Conservation (phyloP, 208 protist species). For the Acanthamoeba triangularis region DNA sequence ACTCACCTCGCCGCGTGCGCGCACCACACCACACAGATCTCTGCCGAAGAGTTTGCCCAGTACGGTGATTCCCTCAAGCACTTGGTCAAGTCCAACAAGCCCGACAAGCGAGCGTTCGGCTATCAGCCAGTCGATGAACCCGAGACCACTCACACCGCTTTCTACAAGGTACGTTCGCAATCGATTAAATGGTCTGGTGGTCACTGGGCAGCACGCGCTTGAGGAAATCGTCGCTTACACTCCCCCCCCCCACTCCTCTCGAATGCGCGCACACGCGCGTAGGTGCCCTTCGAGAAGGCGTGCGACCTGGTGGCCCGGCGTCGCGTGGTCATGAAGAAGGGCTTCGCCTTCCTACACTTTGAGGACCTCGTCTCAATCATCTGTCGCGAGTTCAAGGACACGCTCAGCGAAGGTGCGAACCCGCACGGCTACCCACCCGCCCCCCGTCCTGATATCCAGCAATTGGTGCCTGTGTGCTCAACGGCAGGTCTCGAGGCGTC, state of each 20-base stretch:
- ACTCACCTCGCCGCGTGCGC: not conserved
- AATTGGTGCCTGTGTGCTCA: not conserved
- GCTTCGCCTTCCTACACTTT: conserved; percentile 58
- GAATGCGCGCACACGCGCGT: not conserved
- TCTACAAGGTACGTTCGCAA: conserved; percentile 57
- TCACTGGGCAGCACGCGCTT: too few relatives aligned
- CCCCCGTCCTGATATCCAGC: not conserved
- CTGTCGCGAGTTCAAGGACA: conserved; percentile 33
- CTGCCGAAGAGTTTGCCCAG: conserved; percentile 31
- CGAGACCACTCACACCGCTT: not conserved
- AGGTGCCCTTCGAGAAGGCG: conserved; percentile 66
- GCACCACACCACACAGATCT: too few relatives aligned
- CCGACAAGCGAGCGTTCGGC: not conserved
- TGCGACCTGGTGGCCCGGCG: conserved; percentile 31
- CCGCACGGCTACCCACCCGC: too few relatives aligned
- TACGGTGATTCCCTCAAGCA: not conserved
- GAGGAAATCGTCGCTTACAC: too few relatives aligned
- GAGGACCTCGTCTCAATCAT: conserved; percentile 56
- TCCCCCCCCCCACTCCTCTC: too few relatives aligned
- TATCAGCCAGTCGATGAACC: not conserved
- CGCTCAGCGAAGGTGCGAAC: not conserved
- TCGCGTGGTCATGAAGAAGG: not conserved
- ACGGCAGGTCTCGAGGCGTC: not conserved
- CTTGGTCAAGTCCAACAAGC: not conserved
- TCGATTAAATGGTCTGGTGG: too few relatives aligned